Evolutionary conservation across 306 rosid species (phyloP), one percentile per base, ranked within the genome.

Genomic region (Lathyrus oleraceus): DNA sequence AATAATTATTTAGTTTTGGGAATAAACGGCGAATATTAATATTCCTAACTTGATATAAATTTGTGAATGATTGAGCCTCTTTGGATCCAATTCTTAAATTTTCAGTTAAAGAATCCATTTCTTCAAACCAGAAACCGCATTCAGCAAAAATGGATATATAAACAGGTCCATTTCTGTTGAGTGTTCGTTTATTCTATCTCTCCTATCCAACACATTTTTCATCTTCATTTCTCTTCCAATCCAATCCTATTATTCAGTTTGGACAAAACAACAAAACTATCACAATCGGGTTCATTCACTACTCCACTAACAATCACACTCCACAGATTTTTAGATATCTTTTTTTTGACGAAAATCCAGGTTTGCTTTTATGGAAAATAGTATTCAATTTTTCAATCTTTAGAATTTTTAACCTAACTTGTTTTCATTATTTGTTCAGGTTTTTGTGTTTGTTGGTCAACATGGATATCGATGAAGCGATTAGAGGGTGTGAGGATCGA

Each of bases 401-500:
- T 38, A 1, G 14, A 23, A 23, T 38, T 71, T 48, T 72, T 23
- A 19, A 38, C 32, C 30, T 11, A 53, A 9, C 38, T 76, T 78
- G 69, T 64, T 72, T 58, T 20, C 38, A 61, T 32, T 10, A 5
- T 17, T 10, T 25, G 61, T 16, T 48, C 52, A 60, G 66, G 5
- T 65, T 61, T 58, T 70, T 76, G 68, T 72, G 64, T 54, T 71
- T 27, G 7, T 67, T 74, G 83, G 80, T 73, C 45, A 71, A 70
- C 47, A 92, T 92, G 98, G 98, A 92, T 87, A 92, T 92, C 89
- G 95, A 89, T 54, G 81, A 79, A 70, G 96, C 98, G 76, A 87
- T 89, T 57, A 85, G 83, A 64, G 91, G 75, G 80, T 84, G 96
- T 77, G 84, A 85, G 25, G 95, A 92, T 85, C 84, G 86, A 78